A percentile compares a stretch with the other conserved stretches of the same genome.
Evolutionary conservation across 306 rosid genomes (phyloP).

Genomic region (Lathyrus oleraceus): DNA sequence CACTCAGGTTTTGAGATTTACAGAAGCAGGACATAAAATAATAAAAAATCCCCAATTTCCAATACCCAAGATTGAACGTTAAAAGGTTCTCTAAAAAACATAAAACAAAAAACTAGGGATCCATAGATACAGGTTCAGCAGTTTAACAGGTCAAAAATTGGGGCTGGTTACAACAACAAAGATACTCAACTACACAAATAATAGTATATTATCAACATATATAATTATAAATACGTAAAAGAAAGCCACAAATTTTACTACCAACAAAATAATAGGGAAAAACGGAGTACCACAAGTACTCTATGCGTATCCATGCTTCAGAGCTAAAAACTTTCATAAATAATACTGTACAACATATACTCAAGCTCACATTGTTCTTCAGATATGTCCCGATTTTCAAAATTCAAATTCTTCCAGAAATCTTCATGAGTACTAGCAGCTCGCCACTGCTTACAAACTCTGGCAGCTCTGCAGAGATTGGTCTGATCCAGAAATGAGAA

Average conservation of each 20-base stretch:
- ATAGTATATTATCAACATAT: too few relatives aligned
- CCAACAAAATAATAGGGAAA: too few relatives aligned
- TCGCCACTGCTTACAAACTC: slow-evolving; percentile 95
- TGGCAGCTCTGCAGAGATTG: slow-evolving; percentile 91
- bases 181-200: too few relatives aligned
- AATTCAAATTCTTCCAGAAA: slow-evolving; percentile 89
- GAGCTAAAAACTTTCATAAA: neutral
- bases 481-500: slow-evolving; percentile 92
- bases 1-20: neutral
- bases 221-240: too few relatives aligned
- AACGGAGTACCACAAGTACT: too few relatives aligned
- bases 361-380: slow-evolving; percentile 79
- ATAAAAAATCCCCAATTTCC: neutral
- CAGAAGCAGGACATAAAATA: neutral
- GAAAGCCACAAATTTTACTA: too few relatives aligned
- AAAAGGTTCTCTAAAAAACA: neutral
- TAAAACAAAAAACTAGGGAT: neutral
- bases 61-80: neutral
- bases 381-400: slow-evolving; percentile 87
- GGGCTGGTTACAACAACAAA: too few relatives aligned
- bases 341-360: slow-evolving; percentile 1
- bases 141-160: too few relatives aligned
- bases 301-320: too few relatives aligned
- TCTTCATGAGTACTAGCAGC: slow-evolving; percentile 96
- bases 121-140: too few relatives aligned